Evolutionary conservation across 805 yeast species (phyloP).

Genomic region (Candida nonsorbophila): DNA sequence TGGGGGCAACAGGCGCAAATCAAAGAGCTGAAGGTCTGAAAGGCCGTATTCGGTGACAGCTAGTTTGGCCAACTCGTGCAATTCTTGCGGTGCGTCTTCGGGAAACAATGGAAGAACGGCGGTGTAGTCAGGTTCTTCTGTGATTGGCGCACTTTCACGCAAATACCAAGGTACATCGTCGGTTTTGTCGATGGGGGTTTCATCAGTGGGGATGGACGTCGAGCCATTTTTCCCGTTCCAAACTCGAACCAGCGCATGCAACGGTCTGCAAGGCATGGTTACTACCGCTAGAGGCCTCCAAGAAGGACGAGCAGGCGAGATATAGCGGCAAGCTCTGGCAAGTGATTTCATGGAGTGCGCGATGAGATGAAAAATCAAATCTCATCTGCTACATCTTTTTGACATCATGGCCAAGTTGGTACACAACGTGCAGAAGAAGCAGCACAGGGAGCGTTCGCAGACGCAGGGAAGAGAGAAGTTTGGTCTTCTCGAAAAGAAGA

Average conservation of each 20-base stretch:
- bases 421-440: conserved; percentile 92
- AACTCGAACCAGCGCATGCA: background rate
- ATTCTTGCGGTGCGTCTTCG: conserved; percentile 45
- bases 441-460: conserved; percentile 92
- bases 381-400: too few relatives aligned
- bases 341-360: too few relatives aligned
- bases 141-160: conserved; percentile 34
- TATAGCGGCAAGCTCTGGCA: too few relatives aligned
- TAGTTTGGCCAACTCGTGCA: conserved; percentile 41
- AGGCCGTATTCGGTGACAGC: conserved; percentile 63
- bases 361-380: too few relatives aligned
- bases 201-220: background rate
- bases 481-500: conserved; percentile 90
- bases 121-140: conserved; percentile 14
- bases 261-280: background rate
- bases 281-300: too few relatives aligned
- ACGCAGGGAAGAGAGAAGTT: conserved; percentile 63
- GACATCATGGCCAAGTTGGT: conserved; percentile 79
- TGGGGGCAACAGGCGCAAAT: conserved; percentile 41
- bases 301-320: too few relatives aligned
- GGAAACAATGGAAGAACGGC: conserved; percentile 66
- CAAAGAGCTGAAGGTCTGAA: conserved; percentile 57
- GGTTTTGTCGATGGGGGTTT: too few relatives aligned
- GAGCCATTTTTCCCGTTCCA: background rate
- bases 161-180: conserved; percentile 64